Evolutionary conservation across 805 yeast species (phyloP).

Genomic region (Sungouiella thailandica): DNA sequence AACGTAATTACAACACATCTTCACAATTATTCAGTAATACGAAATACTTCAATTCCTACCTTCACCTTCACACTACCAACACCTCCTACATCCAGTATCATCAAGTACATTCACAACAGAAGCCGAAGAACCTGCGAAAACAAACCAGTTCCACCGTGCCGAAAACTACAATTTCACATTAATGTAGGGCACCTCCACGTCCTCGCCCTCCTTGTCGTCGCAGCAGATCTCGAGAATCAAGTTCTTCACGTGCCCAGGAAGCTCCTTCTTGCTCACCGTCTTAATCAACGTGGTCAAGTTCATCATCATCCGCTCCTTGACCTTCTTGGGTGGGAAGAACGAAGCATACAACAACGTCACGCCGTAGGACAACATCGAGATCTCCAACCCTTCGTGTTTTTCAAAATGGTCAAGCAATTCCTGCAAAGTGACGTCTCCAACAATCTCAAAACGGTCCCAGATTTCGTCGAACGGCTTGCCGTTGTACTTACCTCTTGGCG

Average conservation of each 20-base stretch:
- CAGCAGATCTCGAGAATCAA: conserved; percentile 87
- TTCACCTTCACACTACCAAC: too few relatives aligned
- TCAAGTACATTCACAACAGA: neutral
- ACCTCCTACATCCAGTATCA: too few relatives aligned
- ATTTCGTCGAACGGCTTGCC: conserved; percentile 75
- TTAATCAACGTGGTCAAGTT: conserved; percentile 73
- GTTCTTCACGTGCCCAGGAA: conserved; percentile 68
- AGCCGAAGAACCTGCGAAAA: neutral
- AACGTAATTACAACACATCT: too few relatives aligned
- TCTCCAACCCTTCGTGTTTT: conserved; percentile 76
- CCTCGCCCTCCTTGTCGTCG: conserved; percentile 90
- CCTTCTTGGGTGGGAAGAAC: conserved; percentile 88
- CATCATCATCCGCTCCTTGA: conserved; percentile 68
- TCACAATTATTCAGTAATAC: too few relatives aligned
- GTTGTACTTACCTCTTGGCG: conserved; percentile 79
- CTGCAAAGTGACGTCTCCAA: conserved; percentile 71
- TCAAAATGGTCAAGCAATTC: conserved; percentile 72
- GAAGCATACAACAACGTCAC: conserved; percentile 87
- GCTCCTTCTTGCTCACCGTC: conserved; percentile 77
- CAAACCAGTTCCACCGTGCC: too few relatives aligned
- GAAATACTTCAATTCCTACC: too few relatives aligned
- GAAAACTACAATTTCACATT: conserved; percentile 50
- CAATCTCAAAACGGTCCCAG: conserved; percentile 90
- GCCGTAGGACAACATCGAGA: conserved; percentile 89
- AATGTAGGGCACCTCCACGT: conserved; percentile 89